Evolutionary conservation across 768 basidiomycete genomes (phyloP), one percentile per base, ranked within the genome.

Genomic region (Brasilioporus rufonigricans): DNA sequence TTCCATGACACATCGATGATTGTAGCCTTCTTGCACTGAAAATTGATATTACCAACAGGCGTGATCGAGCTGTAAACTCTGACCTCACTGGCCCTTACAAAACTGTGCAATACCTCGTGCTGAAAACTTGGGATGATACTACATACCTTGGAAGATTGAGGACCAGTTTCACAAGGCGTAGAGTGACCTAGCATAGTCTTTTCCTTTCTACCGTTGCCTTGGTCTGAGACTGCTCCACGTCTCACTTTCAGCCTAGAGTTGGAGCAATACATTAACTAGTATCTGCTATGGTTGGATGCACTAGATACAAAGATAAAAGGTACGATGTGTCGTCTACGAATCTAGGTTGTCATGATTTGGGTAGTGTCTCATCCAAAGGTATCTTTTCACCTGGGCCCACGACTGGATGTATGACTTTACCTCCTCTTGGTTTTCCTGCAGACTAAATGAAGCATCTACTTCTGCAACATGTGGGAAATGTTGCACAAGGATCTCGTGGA

Each of bases 51-150:
- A 65, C 62, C 75, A 69, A 66, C 53, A 74, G 71, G 41, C 67
- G 66, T 38, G 66, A 67, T n/a, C 64, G 47, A 41, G 29, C 47
- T 6, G 31, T 65, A 8, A 36, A 61, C 6, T 55, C 63, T 13
- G 55, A 61, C 31, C 29, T 67, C 29, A 56, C 73, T 11, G 63
- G 65, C 24, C 53, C 76, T 2, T 69, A 67, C 40, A 65, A 69
- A n/a, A 73, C 80, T 18, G 76, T 64, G 5, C 69, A 80, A 61
- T 74, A 80, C 50, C 64, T 81, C 7, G 61, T 79, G 5, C 63
- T 80, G 49, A 80, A 71, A 90, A 86, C 64, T 75, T 80, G 48
- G 82, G 85, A 72, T 90, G 87, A 86, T 82, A 82, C 51, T 79
- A 83, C 50, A 73, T 74, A 0, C 83, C 85, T 3, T 89, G 87